phyloP scores from a whole-genome alignment of 306 rosid species.

The Canavalia gladiata region DNA sequence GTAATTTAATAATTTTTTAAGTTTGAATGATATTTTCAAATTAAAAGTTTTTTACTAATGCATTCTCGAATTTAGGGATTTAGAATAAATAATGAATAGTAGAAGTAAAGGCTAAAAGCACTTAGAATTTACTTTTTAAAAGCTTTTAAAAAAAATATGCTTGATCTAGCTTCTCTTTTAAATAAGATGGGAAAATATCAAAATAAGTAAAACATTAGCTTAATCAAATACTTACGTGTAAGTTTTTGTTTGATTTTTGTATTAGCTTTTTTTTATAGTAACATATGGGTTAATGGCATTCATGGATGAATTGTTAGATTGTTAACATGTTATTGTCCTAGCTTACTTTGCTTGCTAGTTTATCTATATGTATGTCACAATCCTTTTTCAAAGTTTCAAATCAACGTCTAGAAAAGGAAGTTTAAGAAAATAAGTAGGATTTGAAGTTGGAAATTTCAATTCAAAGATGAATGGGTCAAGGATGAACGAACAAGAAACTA shows the following conservation, averaged over 20 bases:
- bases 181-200: neutral
- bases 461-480: conserved; percentile 24
- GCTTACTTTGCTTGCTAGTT: too few species aligned
- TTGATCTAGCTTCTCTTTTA: neutral
- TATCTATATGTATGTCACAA: neutral
- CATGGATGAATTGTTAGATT: neutral
- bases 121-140: neutral
- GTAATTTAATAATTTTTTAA: too few species aligned
- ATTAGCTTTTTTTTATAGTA: neutral
- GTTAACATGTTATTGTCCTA: neutral
- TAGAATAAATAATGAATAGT: too few species aligned
- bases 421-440: neutral
- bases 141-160: neutral
- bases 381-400: neutral
- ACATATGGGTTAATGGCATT: neutral
- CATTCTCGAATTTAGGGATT: too few species aligned
- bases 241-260: neutral
- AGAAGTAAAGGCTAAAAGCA: too few species aligned
- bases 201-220: neutral
- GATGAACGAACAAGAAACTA: neutral
- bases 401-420: neutral
- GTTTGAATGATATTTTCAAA: too few species aligned
- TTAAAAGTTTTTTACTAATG: too few species aligned
- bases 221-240: neutral
- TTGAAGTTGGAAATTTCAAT: conserved; percentile 4